Conservation (phyloP, 1,284 basidiomycete genomes). For the Cryptococcus jaspeensis region DNA sequence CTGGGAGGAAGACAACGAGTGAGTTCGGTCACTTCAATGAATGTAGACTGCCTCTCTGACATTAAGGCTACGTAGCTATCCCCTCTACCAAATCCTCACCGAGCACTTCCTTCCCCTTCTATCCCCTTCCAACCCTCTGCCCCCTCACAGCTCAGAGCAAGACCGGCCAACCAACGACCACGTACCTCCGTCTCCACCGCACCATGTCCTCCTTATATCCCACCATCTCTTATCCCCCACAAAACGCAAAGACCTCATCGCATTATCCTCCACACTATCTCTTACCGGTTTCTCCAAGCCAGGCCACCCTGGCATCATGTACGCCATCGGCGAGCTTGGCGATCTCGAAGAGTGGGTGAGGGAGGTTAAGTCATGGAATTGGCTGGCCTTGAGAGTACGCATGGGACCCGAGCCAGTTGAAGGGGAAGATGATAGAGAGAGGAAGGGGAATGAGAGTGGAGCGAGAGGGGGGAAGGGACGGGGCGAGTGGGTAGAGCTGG, state of each 20-base stretch:
- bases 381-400: constrained; percentile 67
- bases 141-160: too few relatives aligned
- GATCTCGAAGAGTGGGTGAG: constrained; percentile 64
- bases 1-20: constrained; percentile 54
- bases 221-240: constrained; percentile 69
- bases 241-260: constrained; percentile 64
- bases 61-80: constrained; percentile 54
- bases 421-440: constrained; percentile 31
- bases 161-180: too few relatives aligned
- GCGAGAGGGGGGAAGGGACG: constrained; percentile 38
- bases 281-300: constrained; percentile 68
- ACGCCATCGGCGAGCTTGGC: constrained; percentile 59
- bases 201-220: constrained; percentile 67
- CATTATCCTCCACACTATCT: constrained; percentile 61
- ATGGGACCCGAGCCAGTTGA: constrained; percentile 48
- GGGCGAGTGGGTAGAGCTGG: constrained; percentile 57
- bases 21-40: constrained; percentile 49
- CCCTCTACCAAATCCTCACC: constrained; percentile 61
- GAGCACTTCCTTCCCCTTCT: constrained; percentile 61
- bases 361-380: constrained; percentile 72
- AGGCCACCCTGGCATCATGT: constrained; percentile 71
- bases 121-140: constrained; percentile 14
- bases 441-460: constrained; percentile 25
- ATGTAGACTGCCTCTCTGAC: background rate
- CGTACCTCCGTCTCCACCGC: constrained; percentile 24